Evolutionary conservation across 768 basidiomycete species (phyloP).

Genomic region (Hericium erinaceus): DNA sequence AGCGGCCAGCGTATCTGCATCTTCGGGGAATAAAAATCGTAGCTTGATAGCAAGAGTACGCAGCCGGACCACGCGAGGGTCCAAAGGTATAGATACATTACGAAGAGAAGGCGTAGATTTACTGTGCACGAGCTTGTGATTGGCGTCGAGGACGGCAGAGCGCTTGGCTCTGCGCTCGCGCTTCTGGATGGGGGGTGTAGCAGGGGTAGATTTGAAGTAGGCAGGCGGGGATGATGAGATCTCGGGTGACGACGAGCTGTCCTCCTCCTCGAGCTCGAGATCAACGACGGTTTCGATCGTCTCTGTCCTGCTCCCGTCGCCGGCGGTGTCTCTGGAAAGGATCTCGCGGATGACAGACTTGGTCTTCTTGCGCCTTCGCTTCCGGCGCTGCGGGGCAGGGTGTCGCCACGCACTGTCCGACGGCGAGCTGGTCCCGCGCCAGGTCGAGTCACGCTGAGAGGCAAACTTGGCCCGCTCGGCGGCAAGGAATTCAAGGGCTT

Average conservation of each 20-base stretch:
- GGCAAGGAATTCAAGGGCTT: slow-evolving; percentile 66
- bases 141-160: slow-evolving; percentile 4
- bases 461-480: slow-evolving; percentile 55
- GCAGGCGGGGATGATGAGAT: slow-evolving; percentile 18
- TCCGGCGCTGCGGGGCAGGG: slow-evolving; percentile 21
- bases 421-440: slow-evolving; percentile 12
- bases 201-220: slow-evolving; percentile 22
- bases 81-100: slow-evolving; percentile 29
- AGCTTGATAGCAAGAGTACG: slow-evolving; percentile 48
- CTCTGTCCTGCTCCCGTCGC: slow-evolving; percentile 7
- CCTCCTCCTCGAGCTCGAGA: slow-evolving; percentile 15
- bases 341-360: slow-evolving; percentile 9
- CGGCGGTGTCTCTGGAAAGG: slow-evolving; percentile 4
- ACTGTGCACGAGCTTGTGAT: slow-evolving; percentile 30
- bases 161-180: not conserved
- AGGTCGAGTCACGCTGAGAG: slow-evolving; percentile 25
- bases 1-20: slow-evolving; percentile 24
- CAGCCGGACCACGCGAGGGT: slow-evolving; percentile 40
- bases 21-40: slow-evolving; percentile 46
- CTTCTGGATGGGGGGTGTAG: slow-evolving; percentile 10
- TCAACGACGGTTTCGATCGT: slow-evolving; percentile 3
- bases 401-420: slow-evolving; percentile 10
- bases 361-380: slow-evolving; percentile 24
- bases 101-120: slow-evolving; percentile 39
- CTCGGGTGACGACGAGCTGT: slow-evolving; percentile 20